Evolutionary conservation across 2,329 filamentous ascomycete species (phyloP).

Genomic region (Daldinia eschscholtzii): DNA sequence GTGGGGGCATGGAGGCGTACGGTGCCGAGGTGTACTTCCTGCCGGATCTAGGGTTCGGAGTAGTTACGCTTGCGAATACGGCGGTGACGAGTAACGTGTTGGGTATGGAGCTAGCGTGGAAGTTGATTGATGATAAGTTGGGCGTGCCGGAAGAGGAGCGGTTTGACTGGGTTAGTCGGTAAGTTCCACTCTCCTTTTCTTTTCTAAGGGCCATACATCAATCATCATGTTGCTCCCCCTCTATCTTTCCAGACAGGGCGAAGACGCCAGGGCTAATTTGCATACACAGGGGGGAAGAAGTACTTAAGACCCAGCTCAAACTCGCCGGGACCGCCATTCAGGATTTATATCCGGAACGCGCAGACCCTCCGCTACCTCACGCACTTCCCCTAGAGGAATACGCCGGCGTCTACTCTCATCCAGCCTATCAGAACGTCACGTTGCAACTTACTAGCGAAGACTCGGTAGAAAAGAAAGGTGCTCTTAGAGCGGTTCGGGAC

Average conservation of each 20-base stretch:
- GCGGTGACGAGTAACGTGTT: slow-evolving; percentile 55
- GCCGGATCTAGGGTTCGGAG: slow-evolving; percentile 58
- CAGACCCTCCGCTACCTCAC: slow-evolving; percentile 53
- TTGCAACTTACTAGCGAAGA: slow-evolving; percentile 38
- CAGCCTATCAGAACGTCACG: slow-evolving; percentile 57
- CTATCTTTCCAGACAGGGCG: background rate
- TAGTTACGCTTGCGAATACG: slow-evolving; percentile 61
- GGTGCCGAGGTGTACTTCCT: slow-evolving; percentile 60
- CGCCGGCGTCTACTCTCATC: slow-evolving; percentile 60
- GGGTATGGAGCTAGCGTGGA: slow-evolving; percentile 54
- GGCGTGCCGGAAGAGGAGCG: slow-evolving; percentile 52
- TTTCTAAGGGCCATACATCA: background rate
- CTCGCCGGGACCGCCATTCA: slow-evolving; percentile 53
- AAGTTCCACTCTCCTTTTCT: slow-evolving; percentile 40
- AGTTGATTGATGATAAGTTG: slow-evolving; percentile 58
- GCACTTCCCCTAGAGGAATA: slow-evolving; percentile 54
- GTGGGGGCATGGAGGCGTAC: slow-evolving; percentile 60
- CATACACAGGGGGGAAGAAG: slow-evolving; percentile 33
- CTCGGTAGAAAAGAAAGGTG: slow-evolving; percentile 1
- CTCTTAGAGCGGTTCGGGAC: slow-evolving; percentile 48
- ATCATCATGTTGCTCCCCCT: background rate
- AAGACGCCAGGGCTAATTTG: background rate
- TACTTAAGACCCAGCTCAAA: slow-evolving; percentile 36
- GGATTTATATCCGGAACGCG: slow-evolving; percentile 55
- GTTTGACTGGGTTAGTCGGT: slow-evolving; percentile 55